A percentile compares a stretch with the other conserved stretches of the same genome.
phyloP scores from a whole-genome alignment of 2,329 filamentous ascomycete species.

The Cladosporium sp. region DNA sequence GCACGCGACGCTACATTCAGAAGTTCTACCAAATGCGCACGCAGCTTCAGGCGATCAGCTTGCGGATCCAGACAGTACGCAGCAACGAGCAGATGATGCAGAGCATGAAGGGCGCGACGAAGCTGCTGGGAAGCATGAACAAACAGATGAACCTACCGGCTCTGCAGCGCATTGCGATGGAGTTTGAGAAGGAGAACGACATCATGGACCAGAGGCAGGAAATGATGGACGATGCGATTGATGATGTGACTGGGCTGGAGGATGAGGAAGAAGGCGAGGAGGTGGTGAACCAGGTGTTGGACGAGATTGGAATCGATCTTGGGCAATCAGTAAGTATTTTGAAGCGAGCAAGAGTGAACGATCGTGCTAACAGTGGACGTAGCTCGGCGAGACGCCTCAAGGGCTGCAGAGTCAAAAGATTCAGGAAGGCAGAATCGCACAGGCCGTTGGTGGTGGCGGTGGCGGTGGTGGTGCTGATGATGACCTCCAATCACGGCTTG shows the following conservation, averaged over 20 bases:
- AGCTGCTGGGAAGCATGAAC: conserved; percentile 94
- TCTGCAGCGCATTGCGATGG: conserved; percentile 95
- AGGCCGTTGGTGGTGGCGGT: conserved; percentile 72
- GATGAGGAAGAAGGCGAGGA: conserved; percentile 96
- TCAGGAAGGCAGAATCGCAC: conserved; percentile 75
- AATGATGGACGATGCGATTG: conserved; percentile 99
- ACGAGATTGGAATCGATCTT: conserved; percentile 94
- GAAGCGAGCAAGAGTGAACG: no score
- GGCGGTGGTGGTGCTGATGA: conserved; percentile 64
- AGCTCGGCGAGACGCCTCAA: conserved; percentile 90
- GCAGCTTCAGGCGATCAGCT: conserved; percentile 90
- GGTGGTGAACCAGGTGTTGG: conserved; percentile 91
- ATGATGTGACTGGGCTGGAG: conserved; percentile 88
- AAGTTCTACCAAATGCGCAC: conserved; percentile 99
- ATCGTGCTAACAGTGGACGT: conserved; percentile 22
- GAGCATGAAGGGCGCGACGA: conserved; percentile 97
- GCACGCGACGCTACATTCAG: conserved; percentile 84
- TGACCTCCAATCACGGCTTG: conserved; percentile 87
- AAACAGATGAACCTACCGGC: conserved; percentile 95
- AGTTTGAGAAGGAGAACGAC: conserved; percentile 98
- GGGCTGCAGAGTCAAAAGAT: conserved; percentile 74
- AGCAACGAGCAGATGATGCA: conserved; percentile 99
- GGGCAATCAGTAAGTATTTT: conserved; percentile 73
- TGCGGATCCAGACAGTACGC: conserved; percentile 94
- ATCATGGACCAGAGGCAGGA: conserved; percentile 99